Base-by-base conservation (phyloP, 257 asterid species). In the Asclepias syriaca region DNA sequence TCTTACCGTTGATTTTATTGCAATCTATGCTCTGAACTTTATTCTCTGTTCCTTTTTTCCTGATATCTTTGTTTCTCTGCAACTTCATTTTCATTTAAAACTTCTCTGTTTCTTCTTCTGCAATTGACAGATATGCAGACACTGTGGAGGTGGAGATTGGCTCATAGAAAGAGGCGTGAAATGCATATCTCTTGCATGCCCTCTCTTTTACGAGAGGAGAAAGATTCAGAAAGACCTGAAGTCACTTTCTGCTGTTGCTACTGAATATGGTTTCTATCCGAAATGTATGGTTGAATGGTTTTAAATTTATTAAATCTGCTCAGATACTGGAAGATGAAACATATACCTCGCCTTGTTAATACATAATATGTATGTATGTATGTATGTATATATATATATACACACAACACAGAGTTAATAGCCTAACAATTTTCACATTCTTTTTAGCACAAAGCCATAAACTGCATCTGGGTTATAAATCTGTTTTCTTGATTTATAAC, bases 91-190 rank as follows among this genome's bases (percentile, higher is more conserved):
- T 59, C 21, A 39, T 60, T 32, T 5, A 60, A 29, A 54, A 61
- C 22, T 16, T 61, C 46, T 32, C 48, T 5, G 40, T 16, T 13
- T 48, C 6, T 8, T 43, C 40, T 13, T 21, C 59, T 10, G 27
- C 58, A 0, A 4, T 18, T 11, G 68, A 83, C 86, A 94, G 99
- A 91, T 94, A 75, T 94, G 99, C 75, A 85, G 95, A 74, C 90
- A 91, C 57, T 94, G 99, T 79, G 98, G 99, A 70, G 99, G 99
- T 63, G 99, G 96, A 4, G 99, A 91, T 77, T 91, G 99, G 97
- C 59, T 75, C 12, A 16, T 91, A 40, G 97, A 89, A 73, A 90
- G 88, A 29, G 97, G 99, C 29, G 95, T 88, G 76, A 91, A 91
- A 81, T 94, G 99, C 89, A 83, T 66, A 21, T 91, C 97, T 29